Evolutionary conservation across 148 eudicot species (phyloP).

Genomic region (Heliosperma pusillum): DNA sequence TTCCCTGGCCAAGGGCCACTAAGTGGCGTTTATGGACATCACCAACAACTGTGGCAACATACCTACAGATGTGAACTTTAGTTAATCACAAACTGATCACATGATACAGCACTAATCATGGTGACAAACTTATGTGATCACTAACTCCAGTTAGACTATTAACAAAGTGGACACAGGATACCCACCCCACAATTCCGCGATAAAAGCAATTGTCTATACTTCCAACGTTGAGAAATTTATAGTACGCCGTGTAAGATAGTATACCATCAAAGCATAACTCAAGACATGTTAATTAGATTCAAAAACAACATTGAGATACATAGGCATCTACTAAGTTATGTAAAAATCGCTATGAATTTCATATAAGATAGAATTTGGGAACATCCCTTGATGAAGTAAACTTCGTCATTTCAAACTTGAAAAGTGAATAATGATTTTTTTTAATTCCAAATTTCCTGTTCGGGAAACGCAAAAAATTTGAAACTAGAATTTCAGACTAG

Average conservation of each 20-base stretch:
- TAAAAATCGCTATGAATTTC: neutral
- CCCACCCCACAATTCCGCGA: neutral
- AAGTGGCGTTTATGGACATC: conserved; percentile 66
- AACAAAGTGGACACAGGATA: conserved; percentile 3
- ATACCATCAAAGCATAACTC: neutral
- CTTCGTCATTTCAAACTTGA: neutral
- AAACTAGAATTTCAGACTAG: neutral
- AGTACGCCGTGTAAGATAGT: neutral
- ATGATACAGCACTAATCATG: neutral
- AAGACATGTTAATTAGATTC: neutral
- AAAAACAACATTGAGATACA: neutral
- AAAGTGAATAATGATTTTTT: neutral
- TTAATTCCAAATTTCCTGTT: neutral
- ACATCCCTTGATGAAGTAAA: neutral
- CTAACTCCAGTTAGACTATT: neutral
- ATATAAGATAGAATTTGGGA: neutral
- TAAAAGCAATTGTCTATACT: neutral
- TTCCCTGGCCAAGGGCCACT: conserved; percentile 67
- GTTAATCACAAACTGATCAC: conserved; percentile 6
- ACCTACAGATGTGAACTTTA: conserved; percentile 38
- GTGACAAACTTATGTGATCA: conserved; percentile 4
- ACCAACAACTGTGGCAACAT: conserved; percentile 78
- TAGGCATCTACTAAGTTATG: neutral
- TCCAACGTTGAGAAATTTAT: neutral
- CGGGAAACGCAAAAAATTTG: neutral